phyloP scores from a whole-genome alignment of 2,329 filamentous ascomycete genomes.

The Colletotrichum cuscutae region DNA sequence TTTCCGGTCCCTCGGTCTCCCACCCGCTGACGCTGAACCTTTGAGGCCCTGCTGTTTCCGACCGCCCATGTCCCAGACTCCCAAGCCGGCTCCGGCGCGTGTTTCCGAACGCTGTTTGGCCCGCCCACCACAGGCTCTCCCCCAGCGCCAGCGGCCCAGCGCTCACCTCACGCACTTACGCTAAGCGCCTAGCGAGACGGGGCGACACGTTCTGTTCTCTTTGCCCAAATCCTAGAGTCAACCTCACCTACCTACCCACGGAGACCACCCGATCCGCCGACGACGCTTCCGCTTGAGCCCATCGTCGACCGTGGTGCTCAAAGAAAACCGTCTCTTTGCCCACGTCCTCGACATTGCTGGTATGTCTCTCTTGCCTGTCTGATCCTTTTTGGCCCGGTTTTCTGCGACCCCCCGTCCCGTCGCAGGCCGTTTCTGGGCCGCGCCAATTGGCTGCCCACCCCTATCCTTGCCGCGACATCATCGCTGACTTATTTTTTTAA shows the following conservation, averaged over 20 bases:
- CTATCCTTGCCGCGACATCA: conserved; percentile 36
- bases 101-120: conserved; percentile 34
- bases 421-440: conserved; percentile 14
- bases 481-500: conserved; percentile 31
- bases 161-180: conserved; percentile 26
- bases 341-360: conserved; percentile 27
- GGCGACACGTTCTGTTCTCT: conserved; percentile 33
- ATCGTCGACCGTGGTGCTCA: conserved; percentile 26
- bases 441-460: conserved; percentile 34
- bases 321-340: conserved; percentile 9
- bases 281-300: conserved; percentile 8
- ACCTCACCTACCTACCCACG: conserved; percentile 22
- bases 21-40: neutral
- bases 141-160: conserved; percentile 11
- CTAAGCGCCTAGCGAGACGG: conserved; percentile 43
- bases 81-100: conserved; percentile 35
- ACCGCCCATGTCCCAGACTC: neutral
- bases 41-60: neutral
- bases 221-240: conserved; percentile 35
- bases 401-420: neutral
- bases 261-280: conserved; percentile 3
- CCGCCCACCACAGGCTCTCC: conserved; percentile 7
- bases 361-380: conserved; percentile 10
- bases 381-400: neutral
- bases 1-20: neutral